phyloP scores from a whole-genome alignment of 352 stramenopile species.

The Globisporangium orthogonon region DNA sequence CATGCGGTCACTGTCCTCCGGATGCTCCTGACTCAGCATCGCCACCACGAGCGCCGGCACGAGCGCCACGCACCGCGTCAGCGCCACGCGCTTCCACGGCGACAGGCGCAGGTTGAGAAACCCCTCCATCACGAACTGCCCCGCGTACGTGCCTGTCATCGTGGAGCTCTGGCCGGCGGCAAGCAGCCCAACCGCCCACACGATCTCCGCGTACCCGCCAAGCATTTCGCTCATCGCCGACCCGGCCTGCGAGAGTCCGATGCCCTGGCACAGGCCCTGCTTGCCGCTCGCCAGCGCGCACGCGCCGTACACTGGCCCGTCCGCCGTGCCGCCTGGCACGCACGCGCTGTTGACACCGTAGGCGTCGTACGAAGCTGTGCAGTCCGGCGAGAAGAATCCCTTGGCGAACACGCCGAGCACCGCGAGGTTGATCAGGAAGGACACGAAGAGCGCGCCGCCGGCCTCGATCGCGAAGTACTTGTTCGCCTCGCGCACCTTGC shows the following conservation, averaged over 20 bases:
- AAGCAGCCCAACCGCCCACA: constrained; percentile 93
- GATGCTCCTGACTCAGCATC: constrained; percentile 79
- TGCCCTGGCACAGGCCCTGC: constrained; percentile 75
- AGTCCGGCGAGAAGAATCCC: constrained; percentile 87
- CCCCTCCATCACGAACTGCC: constrained; percentile 97
- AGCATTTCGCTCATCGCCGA: constrained; percentile 78
- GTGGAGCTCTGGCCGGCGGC: constrained; percentile 93
- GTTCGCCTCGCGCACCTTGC: constrained; percentile 82
- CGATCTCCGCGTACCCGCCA: constrained; percentile 71
- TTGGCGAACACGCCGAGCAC: constrained; percentile 92
- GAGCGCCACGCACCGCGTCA: constrained; percentile 91
- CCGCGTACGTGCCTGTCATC: constrained; percentile 96
- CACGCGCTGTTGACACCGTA: constrained; percentile 68
- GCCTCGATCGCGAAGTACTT: constrained; percentile 95
- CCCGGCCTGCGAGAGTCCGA: constrained; percentile 84
- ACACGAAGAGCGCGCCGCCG: constrained; percentile 87
- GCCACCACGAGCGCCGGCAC: constrained; percentile 83
- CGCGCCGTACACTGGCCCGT: constrained; percentile 37
- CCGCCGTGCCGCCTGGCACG: constrained; percentile 42
- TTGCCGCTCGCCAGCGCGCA: constrained; percentile 57
- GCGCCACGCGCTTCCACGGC: constrained; percentile 63
- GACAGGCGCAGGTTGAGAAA: constrained; percentile 92
- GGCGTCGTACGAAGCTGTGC: constrained; percentile 36
- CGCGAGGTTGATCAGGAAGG: constrained; percentile 94
- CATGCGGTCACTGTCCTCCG: constrained; percentile 78